phyloP scores from a whole-genome alignment of 345 rosid genomes.

The Turnera subulata region DNA sequence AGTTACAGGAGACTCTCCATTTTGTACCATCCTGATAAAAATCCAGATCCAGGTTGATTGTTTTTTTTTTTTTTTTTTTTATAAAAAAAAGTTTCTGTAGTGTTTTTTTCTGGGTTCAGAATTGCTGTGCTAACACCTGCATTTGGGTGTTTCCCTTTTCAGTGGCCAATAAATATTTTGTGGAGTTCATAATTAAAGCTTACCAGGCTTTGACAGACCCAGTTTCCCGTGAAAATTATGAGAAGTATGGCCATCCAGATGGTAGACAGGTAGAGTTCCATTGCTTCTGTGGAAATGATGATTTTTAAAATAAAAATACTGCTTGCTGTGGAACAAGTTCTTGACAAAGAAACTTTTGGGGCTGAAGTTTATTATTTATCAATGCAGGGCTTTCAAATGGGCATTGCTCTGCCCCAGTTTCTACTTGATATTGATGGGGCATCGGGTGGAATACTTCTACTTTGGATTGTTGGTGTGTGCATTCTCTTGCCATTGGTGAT shows the following conservation, averaged over 20 bases:
- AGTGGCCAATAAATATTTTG: conserved; percentile 85
- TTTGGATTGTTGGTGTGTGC: conserved; percentile 97
- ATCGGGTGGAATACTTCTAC: conserved; percentile 91
- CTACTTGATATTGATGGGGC: conserved; percentile 89
- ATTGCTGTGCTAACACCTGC: background rate
- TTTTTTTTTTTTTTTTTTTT: conserved; percentile 19
- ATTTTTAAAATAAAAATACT: too few species aligned
- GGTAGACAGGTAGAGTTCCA: conserved; percentile 72
- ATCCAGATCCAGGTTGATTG: conserved; percentile 94
- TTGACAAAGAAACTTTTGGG: background rate
- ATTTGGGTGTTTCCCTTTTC: conserved; percentile 11
- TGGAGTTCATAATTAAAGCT: conserved; percentile 93
- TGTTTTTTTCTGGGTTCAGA: too few species aligned
- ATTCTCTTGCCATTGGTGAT: conserved; percentile 93
- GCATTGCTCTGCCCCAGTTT: conserved; percentile 97
- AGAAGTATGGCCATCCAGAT: conserved; percentile 98
- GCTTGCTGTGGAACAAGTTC: too few species aligned
- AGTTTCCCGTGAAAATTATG: conserved; percentile 87
- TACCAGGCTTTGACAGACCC: conserved; percentile 97
- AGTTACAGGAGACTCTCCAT: conserved; percentile 86
- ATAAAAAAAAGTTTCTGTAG: background rate
- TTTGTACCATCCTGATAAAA: conserved; percentile 97
- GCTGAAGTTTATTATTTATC: conserved; percentile 1
- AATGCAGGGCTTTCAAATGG: conserved; percentile 97
- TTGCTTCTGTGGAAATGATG: too few species aligned